Evolutionary conservation across 257 asterid species (phyloP), one percentile per base, ranked within the genome.

Genomic region (Cruciata laevipes): DNA sequence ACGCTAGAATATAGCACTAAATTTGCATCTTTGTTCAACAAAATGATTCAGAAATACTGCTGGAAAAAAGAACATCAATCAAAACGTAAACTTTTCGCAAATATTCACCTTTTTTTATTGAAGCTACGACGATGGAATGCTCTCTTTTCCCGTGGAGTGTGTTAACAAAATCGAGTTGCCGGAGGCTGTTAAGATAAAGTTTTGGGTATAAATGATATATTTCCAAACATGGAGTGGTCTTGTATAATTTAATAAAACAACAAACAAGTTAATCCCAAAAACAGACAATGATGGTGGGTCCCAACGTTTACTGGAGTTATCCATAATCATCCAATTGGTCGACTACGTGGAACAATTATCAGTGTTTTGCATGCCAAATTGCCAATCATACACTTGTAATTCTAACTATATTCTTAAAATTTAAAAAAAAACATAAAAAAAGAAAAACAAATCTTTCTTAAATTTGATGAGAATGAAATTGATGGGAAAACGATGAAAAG

Each of bases 61-160:
- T 17, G 14, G 13, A 18, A 23, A 4, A 23, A 16, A 24, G 10
- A 32, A 13, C 25, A 25, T 35, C 32, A 68, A 10, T 17, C 16
- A 53, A n/a, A 11, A 44, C 53, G 6, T 44, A 13, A 44, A 13
- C n/a, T 13, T 13, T 44, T 6, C 14, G 49, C 10, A 53, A 11
- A 2, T 31, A 25, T 18, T 49, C 6, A 53, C 60, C 66, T 33
- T 77, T 69, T 69, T 65, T 30, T 49, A 25, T 71, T n/a, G 69
- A 75, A 49, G 65, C 49, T n/a, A n/a, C 53, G 70, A 52, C 10
- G 33, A 35, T 40, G 11, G 53, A 35, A 27, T 25, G 40, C 27
- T 20, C 27, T 38, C 65, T 30, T 16, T 65, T 31, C 25, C 77
- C 69, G 61, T 59, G 59, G 69, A 47, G 55, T 12, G 37, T 21